Percentiles rank a stretch among this genome's conserved stretches.
phyloP scores from a whole-genome alignment of 2,329 filamentous ascomycete species.

The Ophiobolus disseminans region DNA sequence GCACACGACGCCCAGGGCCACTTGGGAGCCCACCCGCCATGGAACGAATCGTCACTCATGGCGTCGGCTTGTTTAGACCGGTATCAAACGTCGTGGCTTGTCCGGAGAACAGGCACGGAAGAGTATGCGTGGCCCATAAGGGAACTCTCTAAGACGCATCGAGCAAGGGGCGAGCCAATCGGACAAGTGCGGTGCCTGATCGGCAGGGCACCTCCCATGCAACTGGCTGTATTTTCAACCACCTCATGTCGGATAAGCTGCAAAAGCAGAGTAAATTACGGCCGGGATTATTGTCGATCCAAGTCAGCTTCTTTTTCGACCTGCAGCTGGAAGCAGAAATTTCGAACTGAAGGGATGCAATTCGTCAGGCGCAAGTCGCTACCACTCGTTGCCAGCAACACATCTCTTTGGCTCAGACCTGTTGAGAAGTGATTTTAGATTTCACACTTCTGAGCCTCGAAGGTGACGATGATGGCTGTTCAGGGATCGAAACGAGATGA shows the following conservation, averaged over 20 bases:
- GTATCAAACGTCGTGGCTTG: conserved; percentile 44
- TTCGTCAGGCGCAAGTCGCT: conserved; percentile 17
- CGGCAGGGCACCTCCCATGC: conserved; percentile 35
- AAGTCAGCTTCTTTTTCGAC: conserved; percentile 10
- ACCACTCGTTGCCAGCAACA: neutral
- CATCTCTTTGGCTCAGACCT: neutral
- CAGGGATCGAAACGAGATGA: conserved; percentile 26
- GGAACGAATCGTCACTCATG: conserved; percentile 45
- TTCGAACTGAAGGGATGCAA: conserved; percentile 25
- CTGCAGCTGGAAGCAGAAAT: conserved; percentile 26
- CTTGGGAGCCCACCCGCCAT: conserved; percentile 35
- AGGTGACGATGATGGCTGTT: neutral
- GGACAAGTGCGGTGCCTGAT: conserved; percentile 41
- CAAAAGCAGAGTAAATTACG: conserved; percentile 42
- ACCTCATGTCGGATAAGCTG: conserved; percentile 30
- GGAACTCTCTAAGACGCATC: conserved; percentile 24
- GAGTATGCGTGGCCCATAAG: conserved; percentile 29
- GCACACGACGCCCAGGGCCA: conserved; percentile 36
- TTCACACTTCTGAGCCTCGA: neutral
- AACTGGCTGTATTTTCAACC: conserved; percentile 35
- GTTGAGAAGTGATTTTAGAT: neutral
- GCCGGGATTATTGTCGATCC: conserved; percentile 28
- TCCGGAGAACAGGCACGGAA: conserved; percentile 36
- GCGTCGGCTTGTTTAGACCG: conserved; percentile 39
- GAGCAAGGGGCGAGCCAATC: conserved; percentile 38